phyloP scores from a whole-genome alignment of 1,284 basidiomycete species.

The Apiotrichum mycotoxinovorans region DNA sequence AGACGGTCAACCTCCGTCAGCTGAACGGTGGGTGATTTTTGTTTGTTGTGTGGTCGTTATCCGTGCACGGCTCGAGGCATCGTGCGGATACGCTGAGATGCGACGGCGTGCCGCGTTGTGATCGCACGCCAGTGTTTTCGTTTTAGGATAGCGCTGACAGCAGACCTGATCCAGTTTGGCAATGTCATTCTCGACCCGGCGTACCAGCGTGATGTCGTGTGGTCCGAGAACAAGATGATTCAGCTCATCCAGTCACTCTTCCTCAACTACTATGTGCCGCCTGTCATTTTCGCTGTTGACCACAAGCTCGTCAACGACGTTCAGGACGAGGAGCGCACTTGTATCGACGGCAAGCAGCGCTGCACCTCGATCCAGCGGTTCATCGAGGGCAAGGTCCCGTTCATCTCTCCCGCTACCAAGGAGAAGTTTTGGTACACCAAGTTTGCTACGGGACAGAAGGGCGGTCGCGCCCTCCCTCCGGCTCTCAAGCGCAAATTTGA shows the following conservation, averaged over 20 bases:
- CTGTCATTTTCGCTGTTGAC: slow-evolving; percentile 42
- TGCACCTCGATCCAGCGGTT: slow-evolving; percentile 40
- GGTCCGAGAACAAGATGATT: slow-evolving; percentile 33
- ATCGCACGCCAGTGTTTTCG: background rate
- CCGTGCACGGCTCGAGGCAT: too few relatives aligned
- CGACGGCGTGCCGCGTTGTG: too few relatives aligned
- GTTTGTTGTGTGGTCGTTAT: too few relatives aligned
- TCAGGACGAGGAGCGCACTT: slow-evolving; percentile 28
- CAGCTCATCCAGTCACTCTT: slow-evolving; percentile 37
- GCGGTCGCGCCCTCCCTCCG: slow-evolving; percentile 26
- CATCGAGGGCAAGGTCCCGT: slow-evolving; percentile 42
- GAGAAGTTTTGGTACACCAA: slow-evolving; percentile 36
- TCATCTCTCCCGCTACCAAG: slow-evolving; percentile 25
- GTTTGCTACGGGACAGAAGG: background rate
- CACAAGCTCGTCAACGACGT: slow-evolving; percentile 11
- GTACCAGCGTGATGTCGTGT: slow-evolving; percentile 49
- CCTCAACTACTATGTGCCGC: slow-evolving; percentile 45
- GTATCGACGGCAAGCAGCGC: slow-evolving; percentile 49
- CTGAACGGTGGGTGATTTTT: slow-evolving; percentile 29
- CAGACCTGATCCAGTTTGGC: slow-evolving; percentile 35
- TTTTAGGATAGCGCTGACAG: background rate
- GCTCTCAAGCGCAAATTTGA: slow-evolving; percentile 37
- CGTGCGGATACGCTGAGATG: too few relatives aligned
- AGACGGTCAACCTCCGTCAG: slow-evolving; percentile 22
- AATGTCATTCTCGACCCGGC: slow-evolving; percentile 36